Evolutionary conservation across 768 basidiomycete genomes (phyloP).

Genomic region (Mycena vitilis): DNA sequence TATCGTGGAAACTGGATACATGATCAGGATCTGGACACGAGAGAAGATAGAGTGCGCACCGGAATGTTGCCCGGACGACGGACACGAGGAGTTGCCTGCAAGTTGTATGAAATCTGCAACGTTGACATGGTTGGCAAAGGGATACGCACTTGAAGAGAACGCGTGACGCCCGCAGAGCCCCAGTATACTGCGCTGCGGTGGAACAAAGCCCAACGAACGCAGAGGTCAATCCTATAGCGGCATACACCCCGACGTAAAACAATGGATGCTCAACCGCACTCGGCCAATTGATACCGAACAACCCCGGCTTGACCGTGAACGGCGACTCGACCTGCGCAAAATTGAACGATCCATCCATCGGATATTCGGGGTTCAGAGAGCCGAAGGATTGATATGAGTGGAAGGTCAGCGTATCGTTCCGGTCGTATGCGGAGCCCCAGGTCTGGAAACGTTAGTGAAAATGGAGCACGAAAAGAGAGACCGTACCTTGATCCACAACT

Average conservation of each 20-base stretch:
- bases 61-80: slow-evolving; percentile 72
- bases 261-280: slow-evolving; percentile 66
- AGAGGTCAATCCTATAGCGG: slow-evolving; percentile 61
- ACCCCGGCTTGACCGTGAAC: slow-evolving; percentile 15
- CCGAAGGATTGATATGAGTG: background rate
- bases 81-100: slow-evolving; percentile 55
- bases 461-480: background rate
- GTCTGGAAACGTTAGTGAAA: background rate
- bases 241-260: slow-evolving; percentile 73
- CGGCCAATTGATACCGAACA: slow-evolving; percentile 48
- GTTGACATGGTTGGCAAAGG: too few species aligned
- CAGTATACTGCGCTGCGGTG: slow-evolving; percentile 64
- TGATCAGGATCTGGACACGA: background rate
- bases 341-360: slow-evolving; percentile 19
- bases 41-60: slow-evolving; percentile 40
- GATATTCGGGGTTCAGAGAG: slow-evolving; percentile 28
- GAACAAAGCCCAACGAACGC: slow-evolving; percentile 59
- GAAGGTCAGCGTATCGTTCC: background rate
- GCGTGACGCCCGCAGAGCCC: slow-evolving; percentile 56
- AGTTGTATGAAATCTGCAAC: too few species aligned
- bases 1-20: slow-evolving; percentile 49
- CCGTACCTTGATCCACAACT: slow-evolving; percentile 62
- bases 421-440: background rate
- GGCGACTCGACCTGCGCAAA: background rate
- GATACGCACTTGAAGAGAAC: slow-evolving; percentile 51